phyloP scores from a whole-genome alignment of 2,329 filamentous ascomycete genomes.

The Colletotrichum endophyticum region DNA sequence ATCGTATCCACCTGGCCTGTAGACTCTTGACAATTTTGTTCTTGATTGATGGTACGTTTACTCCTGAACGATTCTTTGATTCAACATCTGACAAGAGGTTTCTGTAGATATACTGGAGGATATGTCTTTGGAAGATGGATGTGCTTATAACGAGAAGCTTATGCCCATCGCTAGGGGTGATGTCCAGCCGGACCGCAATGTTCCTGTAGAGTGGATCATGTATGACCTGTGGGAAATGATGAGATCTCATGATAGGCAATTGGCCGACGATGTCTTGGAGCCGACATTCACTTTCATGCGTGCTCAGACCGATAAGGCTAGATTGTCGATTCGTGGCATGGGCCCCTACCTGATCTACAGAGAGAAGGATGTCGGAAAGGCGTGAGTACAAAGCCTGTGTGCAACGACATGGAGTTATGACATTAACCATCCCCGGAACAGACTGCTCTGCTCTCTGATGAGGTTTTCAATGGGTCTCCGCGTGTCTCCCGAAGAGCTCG shows the following conservation, averaged over 20 bases:
- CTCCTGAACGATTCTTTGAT: no score
- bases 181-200: not conserved
- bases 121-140: not conserved
- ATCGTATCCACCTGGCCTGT: not conserved
- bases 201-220: not conserved
- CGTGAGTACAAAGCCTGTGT: not conserved
- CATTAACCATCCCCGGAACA: no score
- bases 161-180: not conserved
- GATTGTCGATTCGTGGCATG: not conserved
- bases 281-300: not conserved
- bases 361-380: not conserved
- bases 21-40: not conserved
- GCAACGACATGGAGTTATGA: no score
- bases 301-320: not conserved
- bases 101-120: not conserved
- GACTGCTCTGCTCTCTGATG: not conserved
- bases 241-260: not conserved
- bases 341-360: not conserved
- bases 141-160: not conserved
- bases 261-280: not conserved
- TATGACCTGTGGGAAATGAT: not conserved
- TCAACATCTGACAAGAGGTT: no score
- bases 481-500: not conserved
- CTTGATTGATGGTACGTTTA: not conserved
- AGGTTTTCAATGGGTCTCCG: not conserved